Percentiles rank a stretch among this genome's conserved stretches.
Conservation (phyloP, 768 basidiomycete genomes). For the Myochromella boudieri region DNA sequence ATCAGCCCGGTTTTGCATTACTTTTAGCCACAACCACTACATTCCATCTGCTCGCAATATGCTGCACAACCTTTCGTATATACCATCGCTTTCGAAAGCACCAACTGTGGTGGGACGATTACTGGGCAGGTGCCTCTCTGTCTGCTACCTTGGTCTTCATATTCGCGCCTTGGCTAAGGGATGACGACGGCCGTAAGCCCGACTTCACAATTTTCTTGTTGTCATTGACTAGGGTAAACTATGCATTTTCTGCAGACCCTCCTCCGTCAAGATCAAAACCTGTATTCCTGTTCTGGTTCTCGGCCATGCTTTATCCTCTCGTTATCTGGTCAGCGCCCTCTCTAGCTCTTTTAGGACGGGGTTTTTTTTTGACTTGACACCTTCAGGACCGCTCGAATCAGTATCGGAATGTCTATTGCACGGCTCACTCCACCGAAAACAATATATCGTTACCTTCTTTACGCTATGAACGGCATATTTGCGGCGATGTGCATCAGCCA, state of each 20-base stretch:
- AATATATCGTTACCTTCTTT: background rate
- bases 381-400: constrained; percentile 16
- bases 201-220: background rate
- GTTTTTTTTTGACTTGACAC: background rate
- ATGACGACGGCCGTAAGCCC: background rate
- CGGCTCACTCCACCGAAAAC: background rate
- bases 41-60: constrained; percentile 14
- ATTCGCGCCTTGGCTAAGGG: constrained; percentile 11
- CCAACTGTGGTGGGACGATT: constrained; percentile 24
- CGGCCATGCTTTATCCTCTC: constrained; percentile 1
- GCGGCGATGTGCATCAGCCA: background rate
- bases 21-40: too few species aligned
- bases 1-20: too few species aligned
- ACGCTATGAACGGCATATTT: background rate
- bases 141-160: constrained; percentile 6
- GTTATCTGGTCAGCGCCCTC: constrained; percentile 15
- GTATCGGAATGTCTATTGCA: background rate
- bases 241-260: constrained; percentile 1
- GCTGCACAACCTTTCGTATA: constrained; percentile 17
- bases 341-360: too few species aligned
- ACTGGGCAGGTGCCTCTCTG: constrained; percentile 14
- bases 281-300: constrained; percentile 14
- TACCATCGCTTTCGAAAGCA: constrained; percentile 14
- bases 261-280: constrained; percentile 1
- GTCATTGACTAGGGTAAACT: too few species aligned